Conservation (phyloP, 176 grass and related monocot genomes). For the Pontederia crassipes region DNA sequence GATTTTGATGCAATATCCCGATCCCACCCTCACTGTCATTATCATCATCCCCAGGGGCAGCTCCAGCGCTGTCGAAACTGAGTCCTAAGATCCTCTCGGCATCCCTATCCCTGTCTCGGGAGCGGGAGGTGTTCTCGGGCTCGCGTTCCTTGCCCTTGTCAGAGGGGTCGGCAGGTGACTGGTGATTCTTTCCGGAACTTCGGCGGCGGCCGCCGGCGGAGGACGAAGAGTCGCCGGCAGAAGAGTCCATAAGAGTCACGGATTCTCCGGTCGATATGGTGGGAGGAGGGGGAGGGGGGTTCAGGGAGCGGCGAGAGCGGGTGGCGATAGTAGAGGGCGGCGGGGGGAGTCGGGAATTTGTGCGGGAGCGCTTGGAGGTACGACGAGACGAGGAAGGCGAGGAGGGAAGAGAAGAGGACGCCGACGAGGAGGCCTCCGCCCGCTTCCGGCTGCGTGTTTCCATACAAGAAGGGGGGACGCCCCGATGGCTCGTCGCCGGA, state of each 20-base stretch:
- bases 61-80: constrained; percentile 35
- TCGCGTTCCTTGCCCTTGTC: constrained; percentile 84
- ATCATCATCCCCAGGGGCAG: constrained; percentile 35
- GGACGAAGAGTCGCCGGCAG: constrained; percentile 21
- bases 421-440: constrained; percentile 67
- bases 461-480: constrained; percentile 50
- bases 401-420: constrained; percentile 51
- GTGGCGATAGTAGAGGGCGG: constrained; percentile 24
- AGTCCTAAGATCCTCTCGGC: constrained; percentile 55
- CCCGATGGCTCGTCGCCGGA: constrained; percentile 20
- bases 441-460: constrained; percentile 97
- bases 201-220: constrained; percentile 31
- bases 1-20: constrained; percentile 50
- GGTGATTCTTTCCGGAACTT: constrained; percentile 15
- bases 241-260: constrained; percentile 37
- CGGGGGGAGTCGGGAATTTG: constrained; percentile 20
- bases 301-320: constrained; percentile 33
- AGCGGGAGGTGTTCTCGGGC: constrained; percentile 34
- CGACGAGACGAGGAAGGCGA: constrained; percentile 20
- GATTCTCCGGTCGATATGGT: constrained; percentile 5
- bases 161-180: constrained; percentile 8
- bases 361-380: constrained; percentile 31
- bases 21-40: constrained; percentile 47
- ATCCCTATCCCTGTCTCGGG: constrained; percentile 43
- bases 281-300: constrained; percentile 27